Evolutionary conservation across 2,329 filamentous ascomycete genomes (phyloP).

Genomic region (Cladosporium sp.): DNA sequence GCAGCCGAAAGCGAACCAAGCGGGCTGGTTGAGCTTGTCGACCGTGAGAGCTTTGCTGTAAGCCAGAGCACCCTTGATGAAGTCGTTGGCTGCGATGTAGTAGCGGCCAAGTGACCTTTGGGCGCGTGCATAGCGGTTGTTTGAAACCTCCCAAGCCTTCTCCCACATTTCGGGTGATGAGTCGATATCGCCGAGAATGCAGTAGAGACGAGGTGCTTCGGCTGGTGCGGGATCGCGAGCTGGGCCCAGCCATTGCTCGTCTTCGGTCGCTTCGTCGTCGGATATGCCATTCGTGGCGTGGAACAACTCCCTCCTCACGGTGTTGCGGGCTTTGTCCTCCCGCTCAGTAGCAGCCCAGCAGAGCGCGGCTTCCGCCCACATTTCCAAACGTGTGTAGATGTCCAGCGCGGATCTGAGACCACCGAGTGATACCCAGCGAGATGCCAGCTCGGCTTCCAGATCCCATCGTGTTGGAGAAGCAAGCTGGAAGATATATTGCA

Average conservation of each 20-base stretch:
- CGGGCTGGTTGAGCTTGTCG: slow-evolving; percentile 74
- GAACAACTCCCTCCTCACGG: slow-evolving; percentile 77
- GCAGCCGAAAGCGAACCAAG: slow-evolving; percentile 90
- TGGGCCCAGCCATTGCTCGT: slow-evolving; percentile 59
- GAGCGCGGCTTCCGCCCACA: slow-evolving; percentile 92
- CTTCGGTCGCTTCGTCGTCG: slow-evolving; percentile 33
- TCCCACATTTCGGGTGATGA: slow-evolving; percentile 70
- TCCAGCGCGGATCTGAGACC: slow-evolving; percentile 86
- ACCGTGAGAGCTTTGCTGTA: slow-evolving; percentile 73
- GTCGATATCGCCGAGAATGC: slow-evolving; percentile 88
- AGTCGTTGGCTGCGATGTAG: slow-evolving; percentile 64
- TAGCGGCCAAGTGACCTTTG: slow-evolving; percentile 82
- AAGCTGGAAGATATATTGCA: slow-evolving; percentile 80
- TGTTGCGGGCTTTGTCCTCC: slow-evolving; percentile 75
- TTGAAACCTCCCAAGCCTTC: slow-evolving; percentile 83
- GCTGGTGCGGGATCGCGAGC: slow-evolving; percentile 67
- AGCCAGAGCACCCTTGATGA: slow-evolving; percentile 66
- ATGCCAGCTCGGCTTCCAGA: slow-evolving; percentile 85
- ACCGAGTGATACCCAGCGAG: slow-evolving; percentile 85
- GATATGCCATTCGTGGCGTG: slow-evolving; percentile 50
- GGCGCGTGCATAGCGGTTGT: slow-evolving; percentile 74
- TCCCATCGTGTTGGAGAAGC: slow-evolving; percentile 87
- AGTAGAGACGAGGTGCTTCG: slow-evolving; percentile 83
- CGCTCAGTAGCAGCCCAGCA: slow-evolving; percentile 76
- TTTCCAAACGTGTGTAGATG: slow-evolving; percentile 87